Base-by-base conservation (phyloP, 176 grass and related monocot genomes). In the Aechmea fasciata region DNA sequence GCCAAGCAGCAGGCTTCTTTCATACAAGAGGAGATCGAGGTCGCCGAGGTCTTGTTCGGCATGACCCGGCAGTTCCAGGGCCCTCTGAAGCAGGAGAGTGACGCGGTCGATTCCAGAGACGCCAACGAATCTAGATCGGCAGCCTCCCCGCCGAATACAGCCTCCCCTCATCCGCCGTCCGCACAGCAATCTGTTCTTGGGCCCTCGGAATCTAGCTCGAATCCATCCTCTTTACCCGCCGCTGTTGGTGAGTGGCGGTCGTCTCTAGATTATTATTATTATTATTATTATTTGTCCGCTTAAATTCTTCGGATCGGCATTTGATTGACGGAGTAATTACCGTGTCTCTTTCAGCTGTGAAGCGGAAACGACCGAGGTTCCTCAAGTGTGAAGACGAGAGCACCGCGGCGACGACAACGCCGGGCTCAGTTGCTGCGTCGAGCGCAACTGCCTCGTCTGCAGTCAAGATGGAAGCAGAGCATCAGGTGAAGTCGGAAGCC, bases 21-120 rank as follows among this genome's bases (percentile, higher is more conserved):
- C 72, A 88, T 90, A 7, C 95, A 88, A 22, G 95, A 99, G 75
- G 95, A 99, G 75, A 99, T 99, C 55, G 95, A 99, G 87, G 90
- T 99, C 9, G 95, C 95, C 10, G 95, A 99, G 87, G 95, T 99
- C 33, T 82, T 99, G 22, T 99, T 88, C 19, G 94, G 94, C 25
- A 79, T 99, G 2, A 99, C 89, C 2, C 77, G 87, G 82, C 95
- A 99, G 79, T 90, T 93, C 69, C 83, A 80, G 1, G 75, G 62
- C 20, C 85, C 74, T 17, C 73, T 82, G 10, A 85, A 83, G 80
- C 89, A 85, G 80, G 80, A 87, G 18, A 82, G 69, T 57, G 76
- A 83, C 72, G 93, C 93, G 72, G 50, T 75, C 7, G 94, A 93
- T 22, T 28, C 49, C 4, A 87, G 76, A 67, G 94, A 93, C 7